These are phyloP conservation scores for Neurospora hispaniola DNA, from an alignment of 495 filamentous ascomycete genomes.

Conservation along the genomic window DNA sequence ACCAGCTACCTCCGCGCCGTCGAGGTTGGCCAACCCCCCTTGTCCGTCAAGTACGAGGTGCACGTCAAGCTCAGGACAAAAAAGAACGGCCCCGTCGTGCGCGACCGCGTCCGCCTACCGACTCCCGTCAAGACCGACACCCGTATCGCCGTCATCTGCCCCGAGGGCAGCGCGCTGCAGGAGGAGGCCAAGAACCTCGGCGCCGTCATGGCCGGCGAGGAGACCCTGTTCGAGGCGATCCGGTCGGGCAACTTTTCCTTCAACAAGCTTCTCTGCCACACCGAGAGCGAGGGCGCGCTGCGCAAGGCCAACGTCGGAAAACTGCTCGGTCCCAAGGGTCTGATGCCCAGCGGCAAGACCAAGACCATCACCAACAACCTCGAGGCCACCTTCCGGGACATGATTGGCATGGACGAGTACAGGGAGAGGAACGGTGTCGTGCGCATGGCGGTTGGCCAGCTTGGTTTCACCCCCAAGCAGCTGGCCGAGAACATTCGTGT, in stretches of 20 bases:
- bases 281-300: constrained; percentile 57
- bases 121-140: constrained; percentile 79
- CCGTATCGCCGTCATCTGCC: constrained; percentile 79
- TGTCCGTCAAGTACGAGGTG: constrained; percentile 74
- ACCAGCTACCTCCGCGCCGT: constrained; percentile 76
- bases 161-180: constrained; percentile 57
- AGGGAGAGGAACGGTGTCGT: constrained; percentile 78
- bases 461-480: constrained; percentile 81
- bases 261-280: constrained; percentile 80
- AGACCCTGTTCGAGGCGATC: constrained; percentile 72
- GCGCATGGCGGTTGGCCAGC: constrained; percentile 77
- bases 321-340: constrained; percentile 73
- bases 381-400: constrained; percentile 53
- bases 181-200: constrained; percentile 63
- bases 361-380: constrained; percentile 82
- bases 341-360: constrained; percentile 85
- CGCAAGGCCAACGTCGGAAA: constrained; percentile 69
- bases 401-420: constrained; percentile 78
- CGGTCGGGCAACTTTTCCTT: constrained; percentile 68
- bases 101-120: constrained; percentile 78
- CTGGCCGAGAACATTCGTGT: constrained; percentile 74
- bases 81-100: constrained; percentile 75
- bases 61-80: constrained; percentile 64
- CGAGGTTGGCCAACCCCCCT: constrained; percentile 75
- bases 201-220: constrained; percentile 72